Evolutionary conservation across 2,329 filamentous ascomycete species (phyloP).

Genomic region (Colletotrichum sp.): DNA sequence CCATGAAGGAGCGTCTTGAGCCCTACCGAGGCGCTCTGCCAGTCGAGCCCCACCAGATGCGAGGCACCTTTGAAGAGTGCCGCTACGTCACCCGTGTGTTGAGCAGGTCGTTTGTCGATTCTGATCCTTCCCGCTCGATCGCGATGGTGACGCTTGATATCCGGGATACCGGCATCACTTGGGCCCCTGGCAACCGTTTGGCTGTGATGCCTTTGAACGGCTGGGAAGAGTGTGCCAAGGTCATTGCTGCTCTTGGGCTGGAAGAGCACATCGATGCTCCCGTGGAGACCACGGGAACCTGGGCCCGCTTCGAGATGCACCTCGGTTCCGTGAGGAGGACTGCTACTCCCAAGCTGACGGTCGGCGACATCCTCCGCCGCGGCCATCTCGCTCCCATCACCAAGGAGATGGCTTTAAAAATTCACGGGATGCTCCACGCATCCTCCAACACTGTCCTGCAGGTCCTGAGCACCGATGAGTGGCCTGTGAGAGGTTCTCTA

Average conservation of each 20-base stretch:
- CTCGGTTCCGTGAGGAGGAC: constrained; percentile 41
- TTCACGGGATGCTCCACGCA: constrained; percentile 52
- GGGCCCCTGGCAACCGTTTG: constrained; percentile 56
- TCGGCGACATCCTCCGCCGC: constrained; percentile 55
- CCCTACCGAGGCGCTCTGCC: constrained; percentile 51
- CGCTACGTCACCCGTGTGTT: constrained; percentile 51
- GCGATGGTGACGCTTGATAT: constrained; percentile 56
- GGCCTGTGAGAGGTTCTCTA: constrained; percentile 55
- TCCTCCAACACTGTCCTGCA: constrained; percentile 55
- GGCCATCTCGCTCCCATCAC: constrained; percentile 58
- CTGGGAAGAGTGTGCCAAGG: constrained; percentile 60
- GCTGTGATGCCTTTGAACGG: constrained; percentile 60
- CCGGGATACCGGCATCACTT: constrained; percentile 57
- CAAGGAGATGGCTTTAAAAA: constrained; percentile 51
- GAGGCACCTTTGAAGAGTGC: constrained; percentile 60
- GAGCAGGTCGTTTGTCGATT: constrained; percentile 49
- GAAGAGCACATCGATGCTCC: constrained; percentile 48
- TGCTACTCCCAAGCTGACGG: constrained; percentile 36
- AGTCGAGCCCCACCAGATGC: constrained; percentile 57
- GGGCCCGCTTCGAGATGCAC: constrained; percentile 53
- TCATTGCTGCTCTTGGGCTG: constrained; percentile 55
- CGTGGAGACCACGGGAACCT: constrained; percentile 41
- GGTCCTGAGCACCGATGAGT: constrained; percentile 53
- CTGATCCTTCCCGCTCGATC: constrained; percentile 49
- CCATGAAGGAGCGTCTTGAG: constrained; percentile 59